Percentiles rank a stretch among this genome's conserved stretches.
Evolutionary conservation across 2,329 filamentous ascomycete genomes (phyloP).

Genomic region (Fusarium domesticum): DNA sequence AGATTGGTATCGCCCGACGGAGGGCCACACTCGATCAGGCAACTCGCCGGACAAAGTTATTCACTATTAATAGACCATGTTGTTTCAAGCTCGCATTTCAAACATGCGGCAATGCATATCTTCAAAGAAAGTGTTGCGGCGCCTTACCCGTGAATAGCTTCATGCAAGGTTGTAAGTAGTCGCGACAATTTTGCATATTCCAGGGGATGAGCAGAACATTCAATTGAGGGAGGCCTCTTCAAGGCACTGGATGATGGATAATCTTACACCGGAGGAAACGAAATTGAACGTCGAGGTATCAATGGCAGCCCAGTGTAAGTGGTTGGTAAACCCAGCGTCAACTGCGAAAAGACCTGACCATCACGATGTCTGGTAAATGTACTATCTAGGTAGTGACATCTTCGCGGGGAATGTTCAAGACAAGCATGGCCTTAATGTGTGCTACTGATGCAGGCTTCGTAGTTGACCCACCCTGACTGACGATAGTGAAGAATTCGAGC

Average conservation of each 20-base stretch:
- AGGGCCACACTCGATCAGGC: constrained; percentile 14
- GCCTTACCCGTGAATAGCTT: not conserved
- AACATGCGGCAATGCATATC: not conserved
- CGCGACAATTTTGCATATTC: not conserved
- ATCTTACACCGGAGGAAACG: not conserved
- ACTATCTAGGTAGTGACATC: no score
- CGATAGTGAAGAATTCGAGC: constrained; percentile 9
- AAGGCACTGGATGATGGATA: no score
- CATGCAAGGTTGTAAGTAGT: not conserved
- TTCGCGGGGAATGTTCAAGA: no score
- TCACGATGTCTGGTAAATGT: no score
- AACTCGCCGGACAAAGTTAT: constrained; percentile 10
- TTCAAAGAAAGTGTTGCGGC: not conserved
- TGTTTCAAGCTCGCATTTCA: not conserved
- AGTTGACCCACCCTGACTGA: constrained; percentile 10
- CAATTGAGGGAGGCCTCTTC: not conserved
- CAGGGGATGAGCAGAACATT: not conserved
- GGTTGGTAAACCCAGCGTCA: no score
- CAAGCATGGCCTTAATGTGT: no score
- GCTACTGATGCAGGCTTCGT: no score
- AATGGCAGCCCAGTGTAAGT: no score
- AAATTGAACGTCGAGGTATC: no score
- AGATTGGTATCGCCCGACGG: constrained; percentile 8
- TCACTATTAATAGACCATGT: constrained; percentile 19
- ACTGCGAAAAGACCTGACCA: no score